Evolutionary conservation across 768 basidiomycete species (phyloP), one percentile per base, ranked within the genome.

Genomic region (Boletus bicolor): DNA sequence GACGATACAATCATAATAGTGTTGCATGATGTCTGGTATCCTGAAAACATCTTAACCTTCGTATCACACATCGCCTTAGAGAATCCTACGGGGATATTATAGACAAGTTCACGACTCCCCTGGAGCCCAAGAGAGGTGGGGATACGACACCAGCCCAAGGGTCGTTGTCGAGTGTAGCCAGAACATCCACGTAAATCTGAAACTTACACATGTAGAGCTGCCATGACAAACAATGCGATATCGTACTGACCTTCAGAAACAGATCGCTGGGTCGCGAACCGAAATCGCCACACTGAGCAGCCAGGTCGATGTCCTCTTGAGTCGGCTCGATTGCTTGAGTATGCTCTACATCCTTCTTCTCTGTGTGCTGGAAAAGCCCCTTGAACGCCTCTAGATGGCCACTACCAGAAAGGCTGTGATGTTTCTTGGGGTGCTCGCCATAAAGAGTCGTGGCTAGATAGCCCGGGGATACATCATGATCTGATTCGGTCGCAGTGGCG

Each of bases 21-120:
- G 87, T 50, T 79, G 76, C 77, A 87, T 85, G 60, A 88, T 89
- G 62, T 89, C 87, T 0, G 87, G 85, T 44, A 87, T 84, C 42
- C 79, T 82, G 56, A 8, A 55, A 37, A 49, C 12, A 21, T 14
- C 37, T 68, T 8, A 64, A 61, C 19, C 32, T 38, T 32, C 21
- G 49, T 7, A 55, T 58, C 49, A 21, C 42, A 49, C 28, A 2
- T 45, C 26, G 6, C 32, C 15, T 28, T 32, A 9, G 26, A 26
- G 12, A 44, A 44, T 62, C 79, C 17, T 64, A 78, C 76, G 83
- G 70, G 17, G 84, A 85, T 62, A 87, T 74, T 61, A 87, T 78
- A 7, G 79, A 74, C 35, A 87, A 72, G 14, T 85, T 86, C 34
- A 86, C 77, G 15, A 84, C 83, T 7, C 84, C 85, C 14, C 79